phyloP scores from a whole-genome alignment of 2,329 filamentous ascomycete species.

The Onygenales sp. region DNA sequence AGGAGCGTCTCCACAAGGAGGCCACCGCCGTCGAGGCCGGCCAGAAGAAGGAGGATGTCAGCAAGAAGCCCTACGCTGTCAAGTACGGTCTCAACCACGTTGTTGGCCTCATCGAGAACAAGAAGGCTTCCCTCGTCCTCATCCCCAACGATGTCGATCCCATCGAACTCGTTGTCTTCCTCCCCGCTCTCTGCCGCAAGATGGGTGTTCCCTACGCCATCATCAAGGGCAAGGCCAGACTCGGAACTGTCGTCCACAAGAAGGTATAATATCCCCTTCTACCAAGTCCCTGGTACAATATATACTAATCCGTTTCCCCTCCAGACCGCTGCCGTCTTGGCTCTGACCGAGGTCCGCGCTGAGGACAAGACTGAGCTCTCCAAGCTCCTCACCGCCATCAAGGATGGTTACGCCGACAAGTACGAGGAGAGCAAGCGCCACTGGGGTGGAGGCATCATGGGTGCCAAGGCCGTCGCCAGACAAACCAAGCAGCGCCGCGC shows the following conservation, averaged over 20 bases:
- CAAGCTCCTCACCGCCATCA: constrained; percentile 92
- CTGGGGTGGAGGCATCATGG: constrained; percentile 99
- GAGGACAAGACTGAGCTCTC: constrained; percentile 98
- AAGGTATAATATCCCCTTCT: constrained; percentile 52
- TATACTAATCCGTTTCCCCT: background rate
- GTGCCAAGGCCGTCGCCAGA: constrained; percentile 75
- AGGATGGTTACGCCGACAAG: constrained; percentile 97
- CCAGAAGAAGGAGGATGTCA: constrained; percentile 99
- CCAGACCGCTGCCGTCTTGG: constrained; percentile 89
- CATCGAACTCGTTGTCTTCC: constrained; percentile 98
- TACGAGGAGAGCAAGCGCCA: constrained; percentile 82
- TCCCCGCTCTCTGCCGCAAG: constrained; percentile 98
- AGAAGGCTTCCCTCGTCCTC: constrained; percentile 96
- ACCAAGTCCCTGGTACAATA: background rate
- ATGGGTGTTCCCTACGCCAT: constrained; percentile 99
- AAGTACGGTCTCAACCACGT: constrained; percentile 99
- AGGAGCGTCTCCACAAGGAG: constrained; percentile 97
- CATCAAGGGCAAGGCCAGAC: constrained; percentile 98
- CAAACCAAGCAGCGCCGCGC: constrained; percentile 89
- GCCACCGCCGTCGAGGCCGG: constrained; percentile 95
- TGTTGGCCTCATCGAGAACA: constrained; percentile 94
- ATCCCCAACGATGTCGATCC: constrained; percentile 99
- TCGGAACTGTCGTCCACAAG: constrained; percentile 99
- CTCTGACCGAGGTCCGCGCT: constrained; percentile 88
- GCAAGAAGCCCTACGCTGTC: constrained; percentile 99